Evolutionary conservation across 1,284 basidiomycete genomes (phyloP).

Genomic region (Ceratobasidium sp.): DNA sequence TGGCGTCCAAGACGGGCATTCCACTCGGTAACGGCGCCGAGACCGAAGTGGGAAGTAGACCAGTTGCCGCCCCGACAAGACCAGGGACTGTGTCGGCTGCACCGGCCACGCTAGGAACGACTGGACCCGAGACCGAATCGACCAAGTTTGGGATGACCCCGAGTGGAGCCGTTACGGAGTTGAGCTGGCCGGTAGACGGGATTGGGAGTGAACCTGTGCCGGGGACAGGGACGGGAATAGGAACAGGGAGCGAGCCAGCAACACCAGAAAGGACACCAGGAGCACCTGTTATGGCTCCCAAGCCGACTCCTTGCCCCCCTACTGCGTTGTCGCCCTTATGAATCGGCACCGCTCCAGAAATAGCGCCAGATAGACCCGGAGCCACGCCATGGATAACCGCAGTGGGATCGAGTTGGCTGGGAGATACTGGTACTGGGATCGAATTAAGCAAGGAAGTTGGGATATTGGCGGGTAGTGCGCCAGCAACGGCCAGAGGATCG

Average conservation of each 20-base stretch:
- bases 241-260: neutral
- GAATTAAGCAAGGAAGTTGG: neutral
- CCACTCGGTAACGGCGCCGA: neutral
- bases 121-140: neutral
- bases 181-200: constrained; percentile 2
- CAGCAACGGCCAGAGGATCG: neutral
- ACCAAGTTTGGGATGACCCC: neutral
- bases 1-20: neutral
- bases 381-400: neutral
- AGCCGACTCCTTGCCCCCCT: neutral
- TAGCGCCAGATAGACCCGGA: neutral
- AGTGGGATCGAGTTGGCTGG: no score
- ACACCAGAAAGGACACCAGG: neutral
- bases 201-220: neutral
- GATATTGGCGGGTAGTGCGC: neutral
- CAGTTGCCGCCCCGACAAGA: neutral
- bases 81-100: no score
- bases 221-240: no score
- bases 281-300: neutral
- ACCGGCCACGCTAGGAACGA: neutral
- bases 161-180: neutral
- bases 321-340: neutral
- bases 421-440: neutral
- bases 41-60: neutral
- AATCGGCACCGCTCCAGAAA: neutral